These are phyloP conservation scores for Gastrodia elata DNA, from an alignment of 106 monocot genomes.

Conservation along the genomic window DNA sequence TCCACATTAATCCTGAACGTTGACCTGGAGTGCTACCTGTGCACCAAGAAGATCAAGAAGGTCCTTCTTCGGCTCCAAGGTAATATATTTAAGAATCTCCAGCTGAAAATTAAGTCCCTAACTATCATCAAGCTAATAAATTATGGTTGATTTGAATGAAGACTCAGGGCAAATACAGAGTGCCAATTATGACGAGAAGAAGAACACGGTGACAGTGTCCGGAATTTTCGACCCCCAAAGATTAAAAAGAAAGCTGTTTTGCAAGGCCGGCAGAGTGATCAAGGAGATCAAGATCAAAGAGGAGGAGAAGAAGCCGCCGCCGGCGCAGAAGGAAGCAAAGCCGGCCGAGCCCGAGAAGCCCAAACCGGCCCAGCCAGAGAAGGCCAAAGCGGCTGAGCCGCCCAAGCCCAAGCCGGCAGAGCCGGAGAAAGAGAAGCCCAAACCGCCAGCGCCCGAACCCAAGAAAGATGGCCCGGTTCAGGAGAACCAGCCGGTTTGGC, in stretches of 20 bases:
- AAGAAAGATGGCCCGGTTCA: not conserved
- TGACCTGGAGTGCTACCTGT: constrained; percentile 21
- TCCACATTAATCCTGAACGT: constrained; percentile 25
- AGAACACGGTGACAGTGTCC: constrained; percentile 41
- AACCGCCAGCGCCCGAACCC: not conserved
- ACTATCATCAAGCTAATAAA: not conserved
- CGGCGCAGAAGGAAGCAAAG: not conserved
- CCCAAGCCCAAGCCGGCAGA: not conserved
- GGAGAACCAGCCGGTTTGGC: not conserved
- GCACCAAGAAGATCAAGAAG: constrained; percentile 30
- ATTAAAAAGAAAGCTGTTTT: constrained; percentile 31
- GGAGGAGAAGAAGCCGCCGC: constrained; percentile 11
- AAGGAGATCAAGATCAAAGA: constrained; percentile 34
- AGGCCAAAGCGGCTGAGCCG: not conserved
- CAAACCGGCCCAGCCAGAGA: not conserved
- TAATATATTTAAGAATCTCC: not conserved
- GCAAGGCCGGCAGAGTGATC: constrained; percentile 47
- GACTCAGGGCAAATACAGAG: constrained; percentile 30
- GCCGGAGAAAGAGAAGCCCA: constrained; percentile 4
- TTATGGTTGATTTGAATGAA: not conserved
- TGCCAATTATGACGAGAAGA: constrained; percentile 40
- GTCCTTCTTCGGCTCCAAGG: constrained; percentile 25
- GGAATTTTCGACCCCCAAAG: constrained; percentile 44
- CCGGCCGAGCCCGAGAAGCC: not conserved
- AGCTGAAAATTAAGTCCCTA: too few relatives aligned